Percentiles rank a stretch among this genome's conserved stretches.
Conservation (phyloP, 2,329 filamentous ascomycete species). For the Venturiaceae sp. region DNA sequence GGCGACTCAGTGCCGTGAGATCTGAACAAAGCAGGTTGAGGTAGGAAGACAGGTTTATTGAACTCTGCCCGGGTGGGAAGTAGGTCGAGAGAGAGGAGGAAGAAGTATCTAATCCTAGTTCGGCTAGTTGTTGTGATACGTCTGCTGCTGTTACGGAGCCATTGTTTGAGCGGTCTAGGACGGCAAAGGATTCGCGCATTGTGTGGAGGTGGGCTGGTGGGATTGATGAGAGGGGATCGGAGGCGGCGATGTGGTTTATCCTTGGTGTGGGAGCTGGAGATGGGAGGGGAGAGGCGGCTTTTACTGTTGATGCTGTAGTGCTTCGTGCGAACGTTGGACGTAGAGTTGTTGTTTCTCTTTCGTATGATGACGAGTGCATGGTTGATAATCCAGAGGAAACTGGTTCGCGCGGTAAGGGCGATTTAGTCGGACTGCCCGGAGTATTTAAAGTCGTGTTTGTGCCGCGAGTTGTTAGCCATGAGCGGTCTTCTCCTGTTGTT, state of each 20-base stretch:
- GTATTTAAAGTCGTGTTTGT: not conserved
- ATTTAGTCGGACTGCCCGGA: constrained; percentile 9
- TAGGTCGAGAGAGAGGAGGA: constrained; percentile 65
- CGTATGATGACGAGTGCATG: not conserved
- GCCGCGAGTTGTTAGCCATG: constrained; percentile 5
- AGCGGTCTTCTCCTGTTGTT: constrained; percentile 4
- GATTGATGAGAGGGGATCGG: constrained; percentile 58
- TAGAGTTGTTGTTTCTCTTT: not conserved
- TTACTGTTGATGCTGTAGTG: constrained; percentile 1
- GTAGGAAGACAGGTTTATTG: constrained; percentile 73
- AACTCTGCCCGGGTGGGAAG: constrained; percentile 62
- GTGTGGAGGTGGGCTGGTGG: constrained; percentile 76
- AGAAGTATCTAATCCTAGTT: constrained; percentile 70
- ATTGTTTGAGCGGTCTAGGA: constrained; percentile 82
- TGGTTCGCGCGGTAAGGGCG: not conserved
- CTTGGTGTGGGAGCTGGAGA: constrained; percentile 10
- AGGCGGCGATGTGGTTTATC: constrained; percentile 26
- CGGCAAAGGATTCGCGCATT: constrained; percentile 86
- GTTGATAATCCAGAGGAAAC: not conserved
- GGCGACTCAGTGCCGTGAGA: constrained; percentile 64
- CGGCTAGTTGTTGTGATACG: constrained; percentile 76
- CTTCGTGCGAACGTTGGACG: not conserved
- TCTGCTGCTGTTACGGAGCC: constrained; percentile 74
- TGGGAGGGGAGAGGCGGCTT: not conserved
- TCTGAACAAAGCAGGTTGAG: constrained; percentile 71